Evolutionary conservation across 129 eudicot species (phyloP), one percentile per base, ranked within the genome.

Genomic region (Silybum marianum): DNA sequence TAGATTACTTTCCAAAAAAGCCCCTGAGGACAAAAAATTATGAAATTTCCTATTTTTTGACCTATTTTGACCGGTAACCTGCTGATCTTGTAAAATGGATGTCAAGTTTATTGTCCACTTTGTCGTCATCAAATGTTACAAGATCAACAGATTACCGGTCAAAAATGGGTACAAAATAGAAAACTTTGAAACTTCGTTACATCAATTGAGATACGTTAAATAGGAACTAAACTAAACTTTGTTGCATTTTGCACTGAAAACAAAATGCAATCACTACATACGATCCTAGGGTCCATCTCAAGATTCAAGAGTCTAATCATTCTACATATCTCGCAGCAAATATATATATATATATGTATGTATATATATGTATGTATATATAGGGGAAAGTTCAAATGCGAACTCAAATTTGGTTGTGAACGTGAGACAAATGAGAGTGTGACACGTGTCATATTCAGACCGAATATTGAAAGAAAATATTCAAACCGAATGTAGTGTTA

Each of bases 261-360:
- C 23, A 60, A n/a, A 60, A 60, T 23, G 21, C 67, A 19, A n/a
- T 60, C 24, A 60, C 23, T n/a, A 60, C 24, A 19, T 60, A n/a
- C 24, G 11, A 60, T 60, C 67, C 24, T 58, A 58, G 22, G 9
- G 67, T 4, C 67, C 25, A 60, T 60, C 67, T 24, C 23, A 26
- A 26, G 30, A 26, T 26, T 32, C 71, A 60, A 70, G 36, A 30
- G 48, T 30, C 76, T 48, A 48, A 40, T 74, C n/a, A 63, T 54
- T 54, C 66, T 13, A 81, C 36, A 42, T 16, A 65, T 73, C 80
- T 79, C 74, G 65, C 23, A 66, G 19, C 48, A 21, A 40, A 25
- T 6, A n/a, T 19, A 22, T 13, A 39, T 32, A 3, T 16, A 54
- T 63, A 34, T 36, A 36, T 36, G 6, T 36, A 32, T 32, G 3